A percentile compares a stretch with the other conserved stretches of the same genome.
phyloP scores from a whole-genome alignment of 495 filamentous ascomycete genomes.

The Polyplosphaeria fusca region DNA sequence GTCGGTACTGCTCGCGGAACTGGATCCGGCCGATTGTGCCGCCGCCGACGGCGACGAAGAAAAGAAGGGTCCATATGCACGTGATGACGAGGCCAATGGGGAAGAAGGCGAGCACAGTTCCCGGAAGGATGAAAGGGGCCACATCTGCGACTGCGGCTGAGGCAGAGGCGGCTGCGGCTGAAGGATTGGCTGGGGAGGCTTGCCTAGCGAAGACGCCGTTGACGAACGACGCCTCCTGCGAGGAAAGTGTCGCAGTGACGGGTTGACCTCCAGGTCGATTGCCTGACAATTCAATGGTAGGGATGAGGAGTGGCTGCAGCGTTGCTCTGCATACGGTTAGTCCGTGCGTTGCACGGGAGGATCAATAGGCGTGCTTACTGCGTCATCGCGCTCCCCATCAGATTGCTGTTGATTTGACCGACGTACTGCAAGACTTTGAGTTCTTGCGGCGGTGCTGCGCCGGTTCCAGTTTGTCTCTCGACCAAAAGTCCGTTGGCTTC shows the following conservation, averaged over 20 bases:
- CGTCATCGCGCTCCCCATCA: slow-evolving; percentile 35
- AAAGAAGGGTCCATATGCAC: slow-evolving; percentile 56
- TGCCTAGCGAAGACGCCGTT: slow-evolving; percentile 61
- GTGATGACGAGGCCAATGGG: slow-evolving; percentile 67
- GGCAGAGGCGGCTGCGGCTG: slow-evolving; percentile 40
- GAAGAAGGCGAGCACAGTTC: slow-evolving; percentile 63
- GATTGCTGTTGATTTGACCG: slow-evolving; percentile 35
- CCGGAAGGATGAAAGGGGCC: slow-evolving; percentile 59
- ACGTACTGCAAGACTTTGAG: slow-evolving; percentile 37
- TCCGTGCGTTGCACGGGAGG: neutral
- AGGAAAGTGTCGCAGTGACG: slow-evolving; percentile 60
- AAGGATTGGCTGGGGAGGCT: slow-evolving; percentile 41
- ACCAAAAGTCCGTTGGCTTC: slow-evolving; percentile 16
- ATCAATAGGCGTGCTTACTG: slow-evolving; percentile 23
- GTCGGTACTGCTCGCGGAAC: slow-evolving; percentile 60
- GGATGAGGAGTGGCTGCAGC: slow-evolving; percentile 60
- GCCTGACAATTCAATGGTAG: slow-evolving; percentile 58
- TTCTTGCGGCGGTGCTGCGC: slow-evolving; percentile 1
- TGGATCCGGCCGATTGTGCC: slow-evolving; percentile 62
- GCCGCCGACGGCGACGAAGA: slow-evolving; percentile 54
- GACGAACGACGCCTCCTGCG: slow-evolving; percentile 66
- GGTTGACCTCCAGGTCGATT: slow-evolving; percentile 42
- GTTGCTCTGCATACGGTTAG: slow-evolving; percentile 36
- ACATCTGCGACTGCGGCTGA: slow-evolving; percentile 34
- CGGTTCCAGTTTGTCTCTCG: slow-evolving; percentile 5